Conservation (phyloP, 208 protist species). For the Trypanosoma grayi region DNA sequence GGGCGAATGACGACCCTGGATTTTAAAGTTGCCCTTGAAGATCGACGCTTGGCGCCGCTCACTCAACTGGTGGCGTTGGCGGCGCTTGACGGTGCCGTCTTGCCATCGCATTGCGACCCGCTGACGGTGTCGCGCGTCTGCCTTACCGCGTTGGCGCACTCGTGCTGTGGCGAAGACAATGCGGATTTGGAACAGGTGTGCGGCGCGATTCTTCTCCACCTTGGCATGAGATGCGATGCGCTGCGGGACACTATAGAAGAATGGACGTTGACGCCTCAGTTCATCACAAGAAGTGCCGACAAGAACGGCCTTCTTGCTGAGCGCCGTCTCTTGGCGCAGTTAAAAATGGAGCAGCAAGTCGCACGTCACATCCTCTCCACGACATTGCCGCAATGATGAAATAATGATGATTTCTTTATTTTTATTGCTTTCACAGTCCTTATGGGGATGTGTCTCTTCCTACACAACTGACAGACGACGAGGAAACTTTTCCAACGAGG, state of each 20-base stretch:
- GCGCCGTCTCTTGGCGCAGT: background rate
- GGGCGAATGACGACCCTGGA: conserved; percentile 1
- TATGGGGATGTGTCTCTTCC: background rate
- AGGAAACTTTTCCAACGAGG: background rate
- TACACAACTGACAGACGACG: background rate
- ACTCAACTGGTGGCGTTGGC: background rate
- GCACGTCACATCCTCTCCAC: background rate
- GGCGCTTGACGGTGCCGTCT: conserved; percentile 7
- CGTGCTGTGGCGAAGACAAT: background rate
- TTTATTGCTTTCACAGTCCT: background rate
- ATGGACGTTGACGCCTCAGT: conserved; percentile 1
- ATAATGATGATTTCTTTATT: background rate
- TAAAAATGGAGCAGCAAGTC: background rate
- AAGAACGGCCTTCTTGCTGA: background rate
- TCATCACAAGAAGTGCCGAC: conserved; percentile 12
- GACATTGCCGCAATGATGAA: background rate
- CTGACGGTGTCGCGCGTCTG: background rate
- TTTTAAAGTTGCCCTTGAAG: conserved; percentile 8
- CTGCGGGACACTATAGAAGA: background rate
- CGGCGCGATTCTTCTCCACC: background rate
- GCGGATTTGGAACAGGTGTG: background rate
- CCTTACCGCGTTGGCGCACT: conserved; percentile 1
- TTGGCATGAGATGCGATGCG: background rate
- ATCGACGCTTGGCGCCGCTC: conserved; percentile 1
- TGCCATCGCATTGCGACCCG: background rate